Evolutionary conservation across 176 grass and related monocot genomes (phyloP), one percentile per base, ranked within the genome.

Genomic region (Canna indica): DNA sequence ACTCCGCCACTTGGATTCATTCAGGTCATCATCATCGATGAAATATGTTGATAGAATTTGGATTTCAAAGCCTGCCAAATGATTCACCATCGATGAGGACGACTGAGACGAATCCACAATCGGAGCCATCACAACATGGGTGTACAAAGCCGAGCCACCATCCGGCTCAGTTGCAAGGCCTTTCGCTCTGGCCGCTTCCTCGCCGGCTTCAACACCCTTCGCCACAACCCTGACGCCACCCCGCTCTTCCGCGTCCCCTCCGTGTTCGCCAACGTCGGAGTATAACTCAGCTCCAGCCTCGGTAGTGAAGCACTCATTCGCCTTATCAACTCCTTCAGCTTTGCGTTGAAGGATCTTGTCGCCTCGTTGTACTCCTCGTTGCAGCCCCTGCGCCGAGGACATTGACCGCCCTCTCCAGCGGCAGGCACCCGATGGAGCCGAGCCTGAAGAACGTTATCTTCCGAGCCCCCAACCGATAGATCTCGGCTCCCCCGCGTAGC

Each of bases 81-180:
- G n/a, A n/a, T n/a, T n/a, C n/a, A n/a, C n/a, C n/a, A n/a, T n/a
- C n/a, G n/a, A n/a, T n/a, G n/a, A n/a, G n/a, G n/a, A n/a, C n/a
- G n/a, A n/a, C n/a, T n/a, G n/a, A n/a, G n/a, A n/a, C n/a, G n/a
- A n/a, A n/a, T n/a, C n/a, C n/a, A n/a, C n/a, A n/a, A n/a, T n/a
- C n/a, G n/a, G n/a, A n/a, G n/a, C n/a, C n/a, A n/a, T n/a, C n/a
- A n/a, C n/a, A n/a, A n/a, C n/a, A n/a, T n/a, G n/a, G n/a, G n/a
- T n/a, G n/a, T n/a, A n/a, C n/a, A n/a, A n/a, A n/a, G n/a, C n/a
- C n/a, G n/a, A n/a, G n/a, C n/a, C n/a, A n/a, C n/a, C 94, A 22
- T 79, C 89, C 1, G 89, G 94, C 89, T 99, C 45, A 86, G 94
- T 77, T 89, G 89, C 72, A 99, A 99, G 77, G 94, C 90, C 47